These are phyloP conservation scores for Aspergillus fumigatus DNA, from an alignment of 2,329 filamentous ascomycete genomes.

Conservation along the genomic window DNA sequence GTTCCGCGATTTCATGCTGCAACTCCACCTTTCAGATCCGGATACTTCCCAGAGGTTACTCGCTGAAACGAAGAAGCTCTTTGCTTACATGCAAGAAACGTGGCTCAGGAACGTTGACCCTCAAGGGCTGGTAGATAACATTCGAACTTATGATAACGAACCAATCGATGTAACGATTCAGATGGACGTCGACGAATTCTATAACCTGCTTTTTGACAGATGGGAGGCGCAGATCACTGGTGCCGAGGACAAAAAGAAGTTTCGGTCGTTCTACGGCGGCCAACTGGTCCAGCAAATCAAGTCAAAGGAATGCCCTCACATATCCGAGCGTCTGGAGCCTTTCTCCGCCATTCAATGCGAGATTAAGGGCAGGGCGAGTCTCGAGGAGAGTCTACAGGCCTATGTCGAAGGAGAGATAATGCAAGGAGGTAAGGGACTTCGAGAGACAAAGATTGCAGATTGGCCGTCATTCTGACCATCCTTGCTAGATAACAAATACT, in stretches of 20 bases:
- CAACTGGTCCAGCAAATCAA: constrained; percentile 92
- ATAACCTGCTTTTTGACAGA: constrained; percentile 85
- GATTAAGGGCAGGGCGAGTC: constrained; percentile 81
- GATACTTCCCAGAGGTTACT: constrained; percentile 63
- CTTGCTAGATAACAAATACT: constrained; percentile 84
- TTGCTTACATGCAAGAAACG: constrained; percentile 80
- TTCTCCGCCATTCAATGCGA: constrained; percentile 96
- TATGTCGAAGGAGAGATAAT: constrained; percentile 95
- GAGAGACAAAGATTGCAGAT: background rate
- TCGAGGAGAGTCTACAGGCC: constrained; percentile 86
- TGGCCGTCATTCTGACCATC: constrained; percentile 15
- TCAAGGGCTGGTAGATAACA: constrained; percentile 64
- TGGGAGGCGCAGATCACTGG: constrained; percentile 77
- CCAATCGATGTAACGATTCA: constrained; percentile 82
- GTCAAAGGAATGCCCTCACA: constrained; percentile 88
- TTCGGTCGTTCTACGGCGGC: constrained; percentile 84
- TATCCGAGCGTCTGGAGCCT: constrained; percentile 83
- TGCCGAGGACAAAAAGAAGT: constrained; percentile 62
- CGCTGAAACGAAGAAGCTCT: constrained; percentile 72
- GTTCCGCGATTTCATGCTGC: constrained; percentile 80
- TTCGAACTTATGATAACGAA: constrained; percentile 77
- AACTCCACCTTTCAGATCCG: constrained; percentile 53
- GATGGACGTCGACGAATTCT: constrained; percentile 99
- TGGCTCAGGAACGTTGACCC: constrained; percentile 71
- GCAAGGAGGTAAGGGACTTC: constrained; percentile 64